Evolutionary conservation across 2,329 filamentous ascomycete genomes (phyloP).

Genomic region (Knoxdaviesia proteae): DNA sequence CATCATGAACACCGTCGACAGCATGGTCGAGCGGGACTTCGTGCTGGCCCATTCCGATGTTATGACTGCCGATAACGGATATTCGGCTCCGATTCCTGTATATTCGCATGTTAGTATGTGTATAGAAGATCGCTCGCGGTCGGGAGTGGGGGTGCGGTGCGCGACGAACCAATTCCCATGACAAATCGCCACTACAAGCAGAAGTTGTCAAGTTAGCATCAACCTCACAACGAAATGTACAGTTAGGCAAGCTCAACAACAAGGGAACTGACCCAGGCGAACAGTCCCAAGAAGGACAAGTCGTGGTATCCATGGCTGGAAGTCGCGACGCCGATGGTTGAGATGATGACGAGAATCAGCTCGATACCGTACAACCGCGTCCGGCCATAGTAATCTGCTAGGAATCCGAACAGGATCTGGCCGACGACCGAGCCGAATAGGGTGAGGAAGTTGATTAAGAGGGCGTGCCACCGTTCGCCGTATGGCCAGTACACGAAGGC

Average conservation of each 20-base stretch:
- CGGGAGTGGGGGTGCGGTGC: background rate
- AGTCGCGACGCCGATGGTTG: slow-evolving; percentile 34
- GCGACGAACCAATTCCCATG: slow-evolving; percentile 25
- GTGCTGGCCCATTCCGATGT: slow-evolving; percentile 45
- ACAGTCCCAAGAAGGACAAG: slow-evolving; percentile 27
- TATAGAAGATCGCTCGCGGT: background rate
- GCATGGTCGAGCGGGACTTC: slow-evolving; percentile 43
- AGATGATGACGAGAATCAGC: slow-evolving; percentile 32
- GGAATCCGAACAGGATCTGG: slow-evolving; percentile 29
- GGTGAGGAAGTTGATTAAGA: slow-evolving; percentile 30
- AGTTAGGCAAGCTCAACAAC: background rate
- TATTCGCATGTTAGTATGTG: background rate
- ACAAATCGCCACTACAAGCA: slow-evolving; percentile 26
- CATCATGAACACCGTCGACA: slow-evolving; percentile 48
- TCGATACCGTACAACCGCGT: slow-evolving; percentile 35
- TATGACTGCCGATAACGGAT: slow-evolving; percentile 46
- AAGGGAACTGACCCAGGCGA: slow-evolving; percentile 19
- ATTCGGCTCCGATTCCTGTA: slow-evolving; percentile 45
- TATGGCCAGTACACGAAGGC: slow-evolving; percentile 31
- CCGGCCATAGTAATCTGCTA: slow-evolving; percentile 32
- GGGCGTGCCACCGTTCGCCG: slow-evolving; percentile 20
- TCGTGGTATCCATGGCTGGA: slow-evolving; percentile 27
- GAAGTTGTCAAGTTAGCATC: background rate
- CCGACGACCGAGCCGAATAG: slow-evolving; percentile 29
- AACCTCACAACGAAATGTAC: background rate